phyloP scores from a whole-genome alignment of 2,329 filamentous ascomycete species.

The Cladosporium cucumerinum region DNA sequence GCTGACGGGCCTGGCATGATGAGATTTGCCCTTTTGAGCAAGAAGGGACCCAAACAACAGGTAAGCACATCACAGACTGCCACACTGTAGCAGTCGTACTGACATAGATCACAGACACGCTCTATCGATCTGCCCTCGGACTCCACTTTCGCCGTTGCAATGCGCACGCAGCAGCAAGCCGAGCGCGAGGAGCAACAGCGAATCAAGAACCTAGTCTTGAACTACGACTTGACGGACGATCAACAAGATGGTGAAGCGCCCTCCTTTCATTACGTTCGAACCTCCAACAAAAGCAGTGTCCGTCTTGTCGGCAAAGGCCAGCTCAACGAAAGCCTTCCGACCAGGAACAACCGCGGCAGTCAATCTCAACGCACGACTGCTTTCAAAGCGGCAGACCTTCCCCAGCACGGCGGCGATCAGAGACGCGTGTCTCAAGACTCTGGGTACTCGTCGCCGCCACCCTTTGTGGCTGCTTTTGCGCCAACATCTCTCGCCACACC shows the following conservation, averaged over 20 bases:
- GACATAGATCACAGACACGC: slow-evolving; percentile 61
- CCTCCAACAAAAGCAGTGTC: slow-evolving; percentile 50
- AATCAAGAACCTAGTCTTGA: slow-evolving; percentile 96
- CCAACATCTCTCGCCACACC: neutral
- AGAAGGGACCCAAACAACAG: slow-evolving; percentile 93
- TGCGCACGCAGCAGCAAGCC: slow-evolving; percentile 92
- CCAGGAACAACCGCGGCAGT: slow-evolving; percentile 17
- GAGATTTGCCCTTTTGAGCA: slow-evolving; percentile 94
- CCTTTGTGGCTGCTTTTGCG: neutral
- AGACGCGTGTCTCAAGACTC: slow-evolving; percentile 17
- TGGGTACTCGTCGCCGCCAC: slow-evolving; percentile 14
- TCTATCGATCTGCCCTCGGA: slow-evolving; percentile 87
- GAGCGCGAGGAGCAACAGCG: slow-evolving; percentile 95
- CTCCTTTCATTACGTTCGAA: slow-evolving; percentile 42
- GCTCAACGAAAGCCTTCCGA: slow-evolving; percentile 39
- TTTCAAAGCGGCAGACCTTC: slow-evolving; percentile 2
- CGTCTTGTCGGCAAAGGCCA: slow-evolving; percentile 35
- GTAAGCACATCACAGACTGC: slow-evolving; percentile 44
- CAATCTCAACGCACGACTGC: slow-evolving; percentile 15
- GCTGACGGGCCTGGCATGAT: slow-evolving; percentile 60
- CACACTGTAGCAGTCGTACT: neutral
- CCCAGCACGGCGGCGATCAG: slow-evolving; percentile 8
- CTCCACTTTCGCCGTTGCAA: slow-evolving; percentile 90
- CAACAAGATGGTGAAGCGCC: slow-evolving; percentile 66
- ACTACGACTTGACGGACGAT: slow-evolving; percentile 86